Evolutionary conservation across 129 eudicot genomes (phyloP).

Genomic region (Flaveria brownii): DNA sequence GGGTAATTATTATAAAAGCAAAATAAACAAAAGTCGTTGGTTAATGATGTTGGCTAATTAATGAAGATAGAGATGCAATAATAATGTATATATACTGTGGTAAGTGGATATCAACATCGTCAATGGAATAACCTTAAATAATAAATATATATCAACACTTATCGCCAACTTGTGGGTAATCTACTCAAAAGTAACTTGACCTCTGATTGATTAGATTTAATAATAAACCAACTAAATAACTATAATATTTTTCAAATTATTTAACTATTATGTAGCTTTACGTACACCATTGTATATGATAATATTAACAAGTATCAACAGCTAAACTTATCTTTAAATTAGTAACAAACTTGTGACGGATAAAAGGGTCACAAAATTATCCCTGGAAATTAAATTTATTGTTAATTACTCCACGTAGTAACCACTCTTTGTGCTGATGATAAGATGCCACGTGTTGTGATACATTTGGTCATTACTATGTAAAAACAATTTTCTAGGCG

Average conservation of each 20-base stretch:
- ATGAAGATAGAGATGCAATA: slow-evolving; percentile 16
- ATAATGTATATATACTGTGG: slow-evolving; percentile 4
- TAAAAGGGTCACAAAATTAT: too few relatives aligned
- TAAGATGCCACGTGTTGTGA: too few relatives aligned
- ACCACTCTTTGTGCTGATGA: too few relatives aligned
- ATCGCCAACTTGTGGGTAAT: slow-evolving; percentile 27
- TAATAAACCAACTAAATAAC: background rate
- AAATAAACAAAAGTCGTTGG: slow-evolving; percentile 24
- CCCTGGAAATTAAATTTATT: too few relatives aligned
- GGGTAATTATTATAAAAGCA: slow-evolving; percentile 2
- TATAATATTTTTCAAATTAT: background rate
- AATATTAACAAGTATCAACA: too few relatives aligned
- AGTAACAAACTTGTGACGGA: too few relatives aligned
- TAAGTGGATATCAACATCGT: slow-evolving; percentile 35
- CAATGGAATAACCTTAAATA: slow-evolving; percentile 16
- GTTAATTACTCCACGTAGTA: too few relatives aligned
- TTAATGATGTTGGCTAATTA: slow-evolving; percentile 20
- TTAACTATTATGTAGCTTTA: too few relatives aligned
- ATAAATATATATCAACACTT: slow-evolving; percentile 3
- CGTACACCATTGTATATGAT: too few relatives aligned
- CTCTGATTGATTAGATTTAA: background rate
- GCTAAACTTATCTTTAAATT: too few relatives aligned
- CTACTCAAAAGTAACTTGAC: slow-evolving; percentile 19
- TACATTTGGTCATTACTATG: too few relatives aligned
- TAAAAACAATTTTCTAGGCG: too few relatives aligned